A percentile compares a stretch with the other conserved stretches of the same genome.
Evolutionary conservation across 352 stramenopile genomes (phyloP).

Genomic region (Globisporangium takayamanum): DNA sequence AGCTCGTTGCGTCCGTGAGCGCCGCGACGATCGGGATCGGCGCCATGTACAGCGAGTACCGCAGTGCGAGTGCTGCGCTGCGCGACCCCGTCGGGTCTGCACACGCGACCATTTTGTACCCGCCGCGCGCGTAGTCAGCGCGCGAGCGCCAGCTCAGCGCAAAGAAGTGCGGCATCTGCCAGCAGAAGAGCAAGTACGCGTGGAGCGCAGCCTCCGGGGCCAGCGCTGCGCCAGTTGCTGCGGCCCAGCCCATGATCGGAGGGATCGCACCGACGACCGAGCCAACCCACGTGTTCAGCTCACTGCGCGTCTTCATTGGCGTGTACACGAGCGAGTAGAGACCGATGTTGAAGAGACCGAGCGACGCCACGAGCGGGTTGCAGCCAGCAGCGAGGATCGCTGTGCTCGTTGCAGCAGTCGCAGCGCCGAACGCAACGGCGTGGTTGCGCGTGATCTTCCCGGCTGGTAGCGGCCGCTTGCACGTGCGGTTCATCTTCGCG

Average conservation of each 20-base stretch:
- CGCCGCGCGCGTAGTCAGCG: conserved; percentile 86
- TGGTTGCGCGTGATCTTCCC: conserved; percentile 73
- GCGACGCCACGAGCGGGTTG: conserved; percentile 91
- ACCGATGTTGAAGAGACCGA: conserved; percentile 97
- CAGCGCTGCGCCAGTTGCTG: conserved; percentile 85
- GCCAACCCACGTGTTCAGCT: conserved; percentile 98
- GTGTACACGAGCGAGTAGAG: conserved; percentile 99
- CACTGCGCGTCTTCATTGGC: conserved; percentile 94
- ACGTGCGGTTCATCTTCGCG: conserved; percentile 95
- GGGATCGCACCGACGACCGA: conserved; percentile 98
- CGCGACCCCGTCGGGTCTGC: conserved; percentile 89
- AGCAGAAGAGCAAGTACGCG: conserved; percentile 92
- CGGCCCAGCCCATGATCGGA: conserved; percentile 97
- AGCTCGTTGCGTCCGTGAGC: conserved; percentile 92
- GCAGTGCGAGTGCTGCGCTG: conserved; percentile 89
- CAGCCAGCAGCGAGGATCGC: conserved; percentile 88
- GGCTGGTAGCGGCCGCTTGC: conserved; percentile 90
- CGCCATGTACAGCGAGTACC: conserved; percentile 94
- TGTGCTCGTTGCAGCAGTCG: conserved; percentile 85
- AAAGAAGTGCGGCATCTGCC: conserved; percentile 99
- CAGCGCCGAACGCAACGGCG: conserved; percentile 77
- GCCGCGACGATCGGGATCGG: conserved; percentile 92
- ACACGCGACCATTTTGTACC: conserved; percentile 95
- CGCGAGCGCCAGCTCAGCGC: conserved; percentile 96
- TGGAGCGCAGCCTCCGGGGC: conserved; percentile 69